Evolutionary conservation across 75 land plant genomes (phyloP).

Genomic region (Cupressus sempervirens): DNA sequence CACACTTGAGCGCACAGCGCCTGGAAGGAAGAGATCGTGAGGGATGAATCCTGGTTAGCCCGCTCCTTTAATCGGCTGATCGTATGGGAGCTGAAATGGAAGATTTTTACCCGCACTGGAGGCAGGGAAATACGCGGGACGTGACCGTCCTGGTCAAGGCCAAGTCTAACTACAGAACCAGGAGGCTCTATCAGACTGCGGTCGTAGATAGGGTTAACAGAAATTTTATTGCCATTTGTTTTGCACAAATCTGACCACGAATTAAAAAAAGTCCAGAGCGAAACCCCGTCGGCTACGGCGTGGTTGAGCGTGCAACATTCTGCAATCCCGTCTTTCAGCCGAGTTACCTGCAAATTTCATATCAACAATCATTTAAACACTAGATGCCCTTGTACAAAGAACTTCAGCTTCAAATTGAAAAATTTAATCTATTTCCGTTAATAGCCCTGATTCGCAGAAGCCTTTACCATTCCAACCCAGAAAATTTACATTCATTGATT

Average conservation of each 20-base stretch:
- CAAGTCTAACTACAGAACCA: too few relatives aligned
- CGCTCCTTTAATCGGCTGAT: too few relatives aligned
- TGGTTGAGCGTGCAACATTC: slow-evolving; percentile 44
- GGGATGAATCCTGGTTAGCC: too few relatives aligned
- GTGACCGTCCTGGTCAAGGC: too few relatives aligned
- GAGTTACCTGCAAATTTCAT: slow-evolving; percentile 14
- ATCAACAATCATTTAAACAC: too few relatives aligned
- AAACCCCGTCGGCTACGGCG: slow-evolving; percentile 24
- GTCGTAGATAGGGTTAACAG: slow-evolving; percentile 9
- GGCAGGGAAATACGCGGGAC: too few relatives aligned
- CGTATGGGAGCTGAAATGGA: too few relatives aligned
- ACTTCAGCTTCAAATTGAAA: neutral
- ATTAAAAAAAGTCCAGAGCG: slow-evolving; percentile 72
- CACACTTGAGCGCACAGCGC: too few relatives aligned
- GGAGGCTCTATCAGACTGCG: slow-evolving; percentile 1
- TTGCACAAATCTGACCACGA: slow-evolving; percentile 44
- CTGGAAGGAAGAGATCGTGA: too few relatives aligned
- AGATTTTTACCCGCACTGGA: too few relatives aligned
- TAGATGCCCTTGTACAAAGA: too few relatives aligned
- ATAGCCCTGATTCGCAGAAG: neutral
- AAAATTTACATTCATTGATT: neutral
- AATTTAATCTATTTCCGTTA: neutral
- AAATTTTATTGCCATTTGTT: neutral
- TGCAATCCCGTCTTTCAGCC: slow-evolving; percentile 42
- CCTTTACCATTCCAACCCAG: too few relatives aligned